A percentile compares a stretch with the other conserved stretches of the same genome.
Conservation (phyloP, 2,329 filamentous ascomycete genomes). For the Xylaria sp. region DNA sequence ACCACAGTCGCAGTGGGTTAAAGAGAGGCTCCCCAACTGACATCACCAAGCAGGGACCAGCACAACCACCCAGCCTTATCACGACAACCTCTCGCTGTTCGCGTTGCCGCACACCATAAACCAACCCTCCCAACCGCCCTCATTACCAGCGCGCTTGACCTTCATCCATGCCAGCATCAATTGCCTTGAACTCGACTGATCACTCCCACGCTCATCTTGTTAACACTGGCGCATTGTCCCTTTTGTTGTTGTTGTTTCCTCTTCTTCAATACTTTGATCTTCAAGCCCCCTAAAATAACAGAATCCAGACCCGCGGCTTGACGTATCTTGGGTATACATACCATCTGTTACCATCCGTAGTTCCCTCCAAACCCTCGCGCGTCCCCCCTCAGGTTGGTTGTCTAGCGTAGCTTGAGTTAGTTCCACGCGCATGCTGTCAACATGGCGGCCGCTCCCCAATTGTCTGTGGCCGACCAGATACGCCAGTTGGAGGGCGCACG, state of each 20-base stretch:
- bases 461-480: conserved; percentile 76
- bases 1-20: conserved; percentile 16
- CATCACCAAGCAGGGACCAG: conserved; percentile 38
- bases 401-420: conserved; percentile 29
- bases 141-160: not conserved
- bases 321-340: conserved; percentile 21
- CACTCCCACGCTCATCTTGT: conserved; percentile 1
- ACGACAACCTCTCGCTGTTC: conserved; percentile 1
- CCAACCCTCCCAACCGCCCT: not conserved
- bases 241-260: not conserved
- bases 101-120: not conserved
- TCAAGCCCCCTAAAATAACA: conserved; percentile 4
- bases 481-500: conserved; percentile 90
- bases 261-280: not conserved
- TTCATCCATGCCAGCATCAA: conserved; percentile 5
- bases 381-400: conserved; percentile 19
- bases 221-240: conserved; percentile 18
- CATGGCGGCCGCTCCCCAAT: conserved; percentile 66
- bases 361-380: conserved; percentile 9
- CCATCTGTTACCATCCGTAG: conserved; percentile 29
- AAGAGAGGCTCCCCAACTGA: conserved; percentile 38
- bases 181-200: conserved; percentile 12
- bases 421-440: conserved; percentile 40
- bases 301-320: not conserved
- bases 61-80: conserved; percentile 23